Evolutionary conservation across 345 rosid genomes (phyloP).

Genomic region (Sonneratia caseolaris): DNA sequence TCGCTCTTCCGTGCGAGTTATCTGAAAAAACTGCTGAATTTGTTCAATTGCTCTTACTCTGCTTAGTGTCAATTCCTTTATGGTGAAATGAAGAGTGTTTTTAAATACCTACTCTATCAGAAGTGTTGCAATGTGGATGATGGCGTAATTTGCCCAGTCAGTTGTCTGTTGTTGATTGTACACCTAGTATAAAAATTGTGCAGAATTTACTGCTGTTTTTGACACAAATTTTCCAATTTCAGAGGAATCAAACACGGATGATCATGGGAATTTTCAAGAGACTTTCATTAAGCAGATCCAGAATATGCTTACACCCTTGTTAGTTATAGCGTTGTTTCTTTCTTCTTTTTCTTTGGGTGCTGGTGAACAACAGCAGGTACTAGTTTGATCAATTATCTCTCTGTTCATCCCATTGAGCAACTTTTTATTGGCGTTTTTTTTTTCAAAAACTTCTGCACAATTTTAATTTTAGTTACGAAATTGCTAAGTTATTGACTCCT

Average conservation of each 20-base stretch:
- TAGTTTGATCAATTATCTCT: neutral
- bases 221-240: constrained; percentile 15
- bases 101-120: neutral
- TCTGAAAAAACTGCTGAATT: neutral
- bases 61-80: no score
- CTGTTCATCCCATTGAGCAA: neutral
- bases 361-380: constrained; percentile 60
- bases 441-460: neutral
- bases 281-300: constrained; percentile 38
- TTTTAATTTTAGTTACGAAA: neutral
- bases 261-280: constrained; percentile 37
- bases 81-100: neutral
- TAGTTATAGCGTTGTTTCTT: constrained; percentile 45
- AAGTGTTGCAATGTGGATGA: neutral
- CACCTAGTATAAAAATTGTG: neutral
- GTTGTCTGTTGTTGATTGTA: neutral
- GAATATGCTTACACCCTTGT: constrained; percentile 39
- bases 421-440: neutral
- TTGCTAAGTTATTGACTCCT: neutral
- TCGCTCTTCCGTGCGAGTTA: no score
- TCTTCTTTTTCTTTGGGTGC: constrained; percentile 35
- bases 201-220: neutral
- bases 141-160: neutral
- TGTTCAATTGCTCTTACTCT: neutral
- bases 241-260: constrained; percentile 64